Percentiles rank a stretch among this genome's conserved stretches.
phyloP scores from a whole-genome alignment of 2,329 filamentous ascomycete species.

The Xylaria hypoxylon region DNA sequence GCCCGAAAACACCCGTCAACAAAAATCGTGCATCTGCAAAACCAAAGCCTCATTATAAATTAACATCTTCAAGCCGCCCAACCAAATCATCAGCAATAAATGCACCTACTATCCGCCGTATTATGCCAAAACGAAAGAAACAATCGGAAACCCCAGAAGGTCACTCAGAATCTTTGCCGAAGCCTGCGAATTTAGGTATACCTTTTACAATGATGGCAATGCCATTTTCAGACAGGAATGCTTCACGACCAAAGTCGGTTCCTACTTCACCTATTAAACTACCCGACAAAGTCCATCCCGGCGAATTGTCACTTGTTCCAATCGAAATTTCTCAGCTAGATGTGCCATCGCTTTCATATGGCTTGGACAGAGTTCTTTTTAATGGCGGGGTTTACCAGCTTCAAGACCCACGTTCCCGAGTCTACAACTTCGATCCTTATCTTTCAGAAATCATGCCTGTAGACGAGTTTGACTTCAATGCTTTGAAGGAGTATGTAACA shows the following conservation, averaged over 20 bases:
- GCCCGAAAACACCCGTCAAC: not conserved
- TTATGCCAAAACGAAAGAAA: not conserved
- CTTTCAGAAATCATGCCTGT: constrained; percentile 93
- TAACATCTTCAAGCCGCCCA: not conserved
- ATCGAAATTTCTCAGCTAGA: constrained; percentile 51
- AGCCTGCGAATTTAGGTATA: constrained; percentile 23
- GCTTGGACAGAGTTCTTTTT: constrained; percentile 91
- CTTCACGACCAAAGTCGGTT: not conserved
- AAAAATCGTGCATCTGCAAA: not conserved
- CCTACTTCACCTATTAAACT: not conserved
- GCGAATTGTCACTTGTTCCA: constrained; percentile 47
- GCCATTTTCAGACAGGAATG: constrained; percentile 11
- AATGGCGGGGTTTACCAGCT: constrained; percentile 93
- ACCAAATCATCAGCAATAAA: not conserved
- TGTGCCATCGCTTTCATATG: constrained; percentile 75
- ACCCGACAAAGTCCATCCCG: constrained; percentile 46
- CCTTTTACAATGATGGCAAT: constrained; percentile 13
- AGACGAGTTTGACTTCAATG: constrained; percentile 89
- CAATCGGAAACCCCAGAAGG: not conserved
- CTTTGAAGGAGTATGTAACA: constrained; percentile 87
- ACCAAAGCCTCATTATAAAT: not conserved
- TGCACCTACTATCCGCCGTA: not conserved
- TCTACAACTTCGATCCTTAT: constrained; percentile 98
- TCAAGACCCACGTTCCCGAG: constrained; percentile 85
- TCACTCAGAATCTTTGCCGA: not conserved